Base-by-base conservation (phyloP, 1,284 basidiomycete genomes). In the Puccinia brachypodii region DNA sequence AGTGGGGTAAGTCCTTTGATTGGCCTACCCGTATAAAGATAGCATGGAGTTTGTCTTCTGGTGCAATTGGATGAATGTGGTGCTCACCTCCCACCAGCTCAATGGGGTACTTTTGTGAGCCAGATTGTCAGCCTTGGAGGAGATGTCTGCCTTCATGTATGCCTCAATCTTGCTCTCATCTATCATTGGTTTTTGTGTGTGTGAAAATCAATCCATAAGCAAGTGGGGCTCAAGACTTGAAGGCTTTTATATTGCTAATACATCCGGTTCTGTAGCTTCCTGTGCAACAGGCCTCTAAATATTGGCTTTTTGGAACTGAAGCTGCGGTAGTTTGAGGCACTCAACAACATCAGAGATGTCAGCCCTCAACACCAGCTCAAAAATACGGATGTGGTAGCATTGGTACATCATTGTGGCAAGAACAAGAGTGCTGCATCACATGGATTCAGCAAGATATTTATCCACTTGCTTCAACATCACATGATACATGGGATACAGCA, bases 401-500 rank as follows among this genome's bases (percentile, higher is more conserved):
- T 9, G 62, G 33, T 66, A 28, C 14, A 66, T 2, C 3, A 66
- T 66, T 16, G 62, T 40, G 8, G 62, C 3, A 3, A 66, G 31
- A 38, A 66, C 22, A 2, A 66, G 33, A 8, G 66, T 42, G 11
- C 14, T 42, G 66, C 66, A 69, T 9, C 36, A 3, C 66, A 69
- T 69, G 3, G 66, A 14, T 22, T 69, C 38, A 11, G 2, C 38
- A 22, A 69, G 66, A 69, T 69, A 69, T 28, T 44, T 69, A 9
- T 62, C 25, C 22, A 69, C 66, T 69, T 33, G 40, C 13, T 36
- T n/a, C 9, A 44, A 36, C 66, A 69, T 69, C n/a, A 38, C 40
- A 44, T 47, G 42, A 44, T 69, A 44, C 66, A 69, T 69, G 19
- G 66, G 66, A 22, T 69, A 69, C 11, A 69, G 22, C 3, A 38